Evolutionary conservation across 345 rosid species (phyloP).

Genomic region (Zanthoxylum bungeanum): DNA sequence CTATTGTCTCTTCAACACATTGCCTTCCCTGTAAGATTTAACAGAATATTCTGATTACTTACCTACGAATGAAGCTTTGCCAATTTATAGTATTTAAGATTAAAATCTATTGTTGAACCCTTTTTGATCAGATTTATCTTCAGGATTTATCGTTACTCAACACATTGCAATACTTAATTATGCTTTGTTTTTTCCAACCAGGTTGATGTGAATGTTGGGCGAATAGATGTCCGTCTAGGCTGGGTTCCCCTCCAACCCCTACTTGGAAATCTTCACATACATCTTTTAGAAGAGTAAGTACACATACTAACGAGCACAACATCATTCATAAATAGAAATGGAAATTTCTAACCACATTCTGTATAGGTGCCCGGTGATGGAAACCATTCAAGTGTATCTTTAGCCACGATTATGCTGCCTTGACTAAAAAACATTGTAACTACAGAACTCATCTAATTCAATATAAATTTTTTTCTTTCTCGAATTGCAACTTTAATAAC

Average conservation of each 20-base stretch:
- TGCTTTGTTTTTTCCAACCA: conserved; percentile 10
- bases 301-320: not conserved
- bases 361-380: conserved; percentile 64
- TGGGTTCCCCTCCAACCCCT: conserved; percentile 73
- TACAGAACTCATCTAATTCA: not conserved
- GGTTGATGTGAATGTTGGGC: conserved; percentile 79
- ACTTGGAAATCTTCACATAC: conserved; percentile 51
- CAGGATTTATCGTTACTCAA: no score
- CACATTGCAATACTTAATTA: no score
- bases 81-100: not conserved
- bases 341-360: not conserved
- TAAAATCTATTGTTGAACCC: no score
- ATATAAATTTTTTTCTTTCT: no score
- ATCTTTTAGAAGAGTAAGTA: conserved; percentile 54
- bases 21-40: conserved; percentile 61
- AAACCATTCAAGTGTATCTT: conserved; percentile 56
- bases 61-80: not conserved
- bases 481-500: not conserved
- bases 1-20: conserved; percentile 50
- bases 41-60: not conserved
- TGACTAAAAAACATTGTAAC: conserved; percentile 53
- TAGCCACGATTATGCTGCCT: conserved; percentile 65
- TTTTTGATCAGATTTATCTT: no score
- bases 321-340: not conserved
- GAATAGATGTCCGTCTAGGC: conserved; percentile 70